These are phyloP conservation scores for Stemphylium lycopersici DNA, from an alignment of 2,329 filamentous ascomycete genomes.

Conservation along the genomic window DNA sequence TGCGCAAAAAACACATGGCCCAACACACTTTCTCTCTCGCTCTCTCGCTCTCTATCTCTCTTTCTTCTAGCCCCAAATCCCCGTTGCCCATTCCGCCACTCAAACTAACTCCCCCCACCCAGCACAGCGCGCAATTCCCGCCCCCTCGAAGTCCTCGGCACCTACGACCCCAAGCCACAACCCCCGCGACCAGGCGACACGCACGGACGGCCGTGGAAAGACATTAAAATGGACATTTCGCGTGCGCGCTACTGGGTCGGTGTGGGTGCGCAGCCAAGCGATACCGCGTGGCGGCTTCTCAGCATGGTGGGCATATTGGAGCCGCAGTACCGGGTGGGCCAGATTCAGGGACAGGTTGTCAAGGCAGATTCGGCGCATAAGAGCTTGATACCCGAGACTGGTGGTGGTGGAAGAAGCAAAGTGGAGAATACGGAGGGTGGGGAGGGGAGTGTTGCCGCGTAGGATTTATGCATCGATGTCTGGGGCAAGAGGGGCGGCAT, in stretches of 20 bases:
- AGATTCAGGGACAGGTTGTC: slow-evolving; percentile 43
- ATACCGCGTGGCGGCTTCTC: slow-evolving; percentile 85
- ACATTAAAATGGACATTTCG: slow-evolving; percentile 82
- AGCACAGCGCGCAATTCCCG: slow-evolving; percentile 86
- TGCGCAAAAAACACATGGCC: background rate
- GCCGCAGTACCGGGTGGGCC: slow-evolving; percentile 42
- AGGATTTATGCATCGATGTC: background rate
- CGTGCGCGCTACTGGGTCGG: slow-evolving; percentile 95
- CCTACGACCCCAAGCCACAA: slow-evolving; percentile 66
- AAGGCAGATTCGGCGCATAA: slow-evolving; percentile 13
- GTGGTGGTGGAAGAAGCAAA: background rate
- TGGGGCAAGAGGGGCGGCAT: too few relatives aligned
- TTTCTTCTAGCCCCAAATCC: background rate
- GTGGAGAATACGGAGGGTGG: slow-evolving; percentile 2
- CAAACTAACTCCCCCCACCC: background rate
- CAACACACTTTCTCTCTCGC: background rate
- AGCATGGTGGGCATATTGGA: slow-evolving; percentile 66
- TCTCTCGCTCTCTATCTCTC: too few relatives aligned
- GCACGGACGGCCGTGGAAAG: slow-evolving; percentile 76
- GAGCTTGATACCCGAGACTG: slow-evolving; percentile 1
- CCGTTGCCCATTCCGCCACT: background rate
- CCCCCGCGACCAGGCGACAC: slow-evolving; percentile 57
- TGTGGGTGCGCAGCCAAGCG: slow-evolving; percentile 92
- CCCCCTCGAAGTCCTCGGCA: slow-evolving; percentile 87
- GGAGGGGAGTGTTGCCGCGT: background rate